Evolutionary conservation across 257 asterid genomes (phyloP).

Genomic region (Buddleja alternifolia): DNA sequence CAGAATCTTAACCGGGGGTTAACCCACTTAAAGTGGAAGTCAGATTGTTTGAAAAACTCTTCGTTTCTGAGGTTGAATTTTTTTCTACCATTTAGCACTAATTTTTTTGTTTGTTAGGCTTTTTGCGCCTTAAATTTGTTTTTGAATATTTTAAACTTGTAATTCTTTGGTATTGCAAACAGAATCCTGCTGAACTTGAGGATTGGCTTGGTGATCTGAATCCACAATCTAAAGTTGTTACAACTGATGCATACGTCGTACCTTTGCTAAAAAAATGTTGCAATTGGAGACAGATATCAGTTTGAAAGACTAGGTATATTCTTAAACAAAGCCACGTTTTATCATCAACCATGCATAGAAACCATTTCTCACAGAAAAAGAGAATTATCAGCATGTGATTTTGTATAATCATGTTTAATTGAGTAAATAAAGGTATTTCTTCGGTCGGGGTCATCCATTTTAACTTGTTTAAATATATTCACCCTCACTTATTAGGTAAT

Average conservation of each 20-base stretch:
- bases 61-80: constrained; percentile 68
- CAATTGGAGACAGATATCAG: constrained; percentile 83
- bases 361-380: too few species aligned
- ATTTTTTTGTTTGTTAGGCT: too few species aligned
- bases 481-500: constrained; percentile 3
- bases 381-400: too few species aligned
- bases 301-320: constrained; percentile 91
- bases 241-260: constrained; percentile 72
- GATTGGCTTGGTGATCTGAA: constrained; percentile 88
- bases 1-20: constrained; percentile 75
- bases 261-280: constrained; percentile 58
- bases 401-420: too few species aligned
- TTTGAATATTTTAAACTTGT: constrained; percentile 6
- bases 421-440: too few species aligned
- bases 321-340: neutral
- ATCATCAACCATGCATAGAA: too few species aligned
- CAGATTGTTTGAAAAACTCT: constrained; percentile 79
- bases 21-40: constrained; percentile 84
- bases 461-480: too few species aligned
- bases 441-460: too few species aligned
- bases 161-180: constrained; percentile 11
- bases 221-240: constrained; percentile 69
- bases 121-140: too few species aligned
- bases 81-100: neutral
- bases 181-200: constrained; percentile 90